Evolutionary conservation across 345 rosid species (phyloP).

Genomic region (Populus nigra): DNA sequence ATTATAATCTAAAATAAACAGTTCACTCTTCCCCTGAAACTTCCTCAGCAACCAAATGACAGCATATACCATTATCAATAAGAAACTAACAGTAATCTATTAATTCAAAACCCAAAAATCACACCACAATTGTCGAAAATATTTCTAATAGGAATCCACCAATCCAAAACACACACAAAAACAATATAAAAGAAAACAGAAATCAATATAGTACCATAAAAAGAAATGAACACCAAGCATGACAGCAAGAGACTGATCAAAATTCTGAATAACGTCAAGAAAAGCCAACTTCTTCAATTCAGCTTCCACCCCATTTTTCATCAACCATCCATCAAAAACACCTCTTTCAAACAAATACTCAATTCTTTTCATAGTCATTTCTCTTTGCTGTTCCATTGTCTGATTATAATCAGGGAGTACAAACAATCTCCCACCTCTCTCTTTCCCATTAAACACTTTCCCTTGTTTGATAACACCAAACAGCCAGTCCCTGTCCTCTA

Average conservation of each 20-base stretch:
- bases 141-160: not conserved
- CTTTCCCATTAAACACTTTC: slow-evolving; percentile 64
- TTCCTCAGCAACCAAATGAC: not conserved
- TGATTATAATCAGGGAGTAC: slow-evolving; percentile 76
- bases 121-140: not conserved
- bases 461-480: slow-evolving; percentile 65
- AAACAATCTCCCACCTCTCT: slow-evolving; percentile 67
- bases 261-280: slow-evolving; percentile 51
- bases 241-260: slow-evolving; percentile 65
- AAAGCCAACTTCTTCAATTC: slow-evolving; percentile 63
- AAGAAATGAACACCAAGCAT: slow-evolving; percentile 85
- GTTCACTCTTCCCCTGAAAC: not conserved
- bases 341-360: slow-evolving; percentile 55
- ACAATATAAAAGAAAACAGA: not conserved
- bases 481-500: slow-evolving; percentile 75
- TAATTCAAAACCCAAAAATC: not conserved
- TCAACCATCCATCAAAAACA: slow-evolving; percentile 74
- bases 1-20: not conserved
- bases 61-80: not conserved
- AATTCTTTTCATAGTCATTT: slow-evolving; percentile 72
- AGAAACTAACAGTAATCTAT: not conserved
- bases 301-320: slow-evolving; percentile 47
- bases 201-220: slow-evolving; percentile 48
- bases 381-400: slow-evolving; percentile 91
- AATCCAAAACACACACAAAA: not conserved